Base-by-base conservation (phyloP, 352 stramenopile species). In the Phytopythium delawarense region DNA sequence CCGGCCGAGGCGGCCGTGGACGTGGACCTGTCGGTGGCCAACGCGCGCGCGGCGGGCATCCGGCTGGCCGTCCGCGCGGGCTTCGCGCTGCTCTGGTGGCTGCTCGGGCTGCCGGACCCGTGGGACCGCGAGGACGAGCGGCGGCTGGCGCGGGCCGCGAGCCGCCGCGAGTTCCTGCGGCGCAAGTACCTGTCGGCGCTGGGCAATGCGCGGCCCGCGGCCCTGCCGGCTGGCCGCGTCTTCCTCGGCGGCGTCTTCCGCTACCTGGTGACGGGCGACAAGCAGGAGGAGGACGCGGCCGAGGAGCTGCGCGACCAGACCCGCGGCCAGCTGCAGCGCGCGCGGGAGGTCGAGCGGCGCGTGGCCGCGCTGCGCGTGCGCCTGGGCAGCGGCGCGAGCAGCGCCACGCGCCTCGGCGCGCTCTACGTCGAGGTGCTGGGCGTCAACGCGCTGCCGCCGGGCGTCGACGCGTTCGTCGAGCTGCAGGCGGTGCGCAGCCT, bases 291-390 rank as follows among this genome's bases (percentile, higher is more conserved):
- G 63, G 84, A 91, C 57, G 77, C 74, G 15, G 82, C 79, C 8
- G 82, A 91, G 53, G 84, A 93, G 23, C 57, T 93, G n/a, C 66
- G 78, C 15, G 84, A 91, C 11, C 80, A 91, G 53, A 72, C 85
- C 39, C 53, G 61, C 16, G 53, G 73, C 42, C 70, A 71, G 13
- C 78, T 87, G 61, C 60, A 71, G n/a, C 59, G 67, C 3, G 58
- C 61, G 15, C 9, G 78, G 32, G 60, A 75, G 23, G 55, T 88
- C 16, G 78, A 89, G 62, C 74, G 70, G 23, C 68, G 71, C 34
- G 75, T 89, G 35, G 53, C 32, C 0, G 62, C 76, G 42, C 62
- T 89, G 42, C 69, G 69, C 4, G 61, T 50, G 5, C 30, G 35
- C 0, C 61, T 70, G 13, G 62, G 40, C 45, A 28, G 7, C 21